Conservation (phyloP, 768 basidiomycete genomes). For the Cystofilobasidium macerans region DNA sequence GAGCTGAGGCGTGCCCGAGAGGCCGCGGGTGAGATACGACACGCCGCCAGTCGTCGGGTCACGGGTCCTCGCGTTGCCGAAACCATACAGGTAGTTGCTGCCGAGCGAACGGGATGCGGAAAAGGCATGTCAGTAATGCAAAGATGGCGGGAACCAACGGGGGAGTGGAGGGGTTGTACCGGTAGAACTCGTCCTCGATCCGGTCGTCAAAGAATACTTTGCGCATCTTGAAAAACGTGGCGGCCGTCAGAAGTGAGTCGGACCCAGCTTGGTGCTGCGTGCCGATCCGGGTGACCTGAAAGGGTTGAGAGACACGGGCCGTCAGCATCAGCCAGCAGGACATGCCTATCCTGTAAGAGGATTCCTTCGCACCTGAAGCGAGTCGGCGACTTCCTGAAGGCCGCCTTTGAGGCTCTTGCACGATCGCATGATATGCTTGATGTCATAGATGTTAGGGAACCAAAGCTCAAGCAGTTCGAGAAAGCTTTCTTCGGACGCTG, state of each 20-base stretch:
- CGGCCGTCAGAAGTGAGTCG: slow-evolving; percentile 86
- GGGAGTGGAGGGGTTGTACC: slow-evolving; percentile 28
- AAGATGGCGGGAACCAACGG: not conserved
- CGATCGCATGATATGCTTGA: slow-evolving; percentile 88
- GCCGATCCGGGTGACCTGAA: slow-evolving; percentile 81
- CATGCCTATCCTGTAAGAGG: too few species aligned
- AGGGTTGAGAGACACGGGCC: too few species aligned
- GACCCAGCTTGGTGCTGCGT: slow-evolving; percentile 91
- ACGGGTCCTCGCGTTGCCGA: slow-evolving; percentile 23
- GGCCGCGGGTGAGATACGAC: not conserved
- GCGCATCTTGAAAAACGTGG: slow-evolving; percentile 93
- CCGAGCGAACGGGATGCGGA: too few species aligned
- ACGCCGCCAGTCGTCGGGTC: not conserved
- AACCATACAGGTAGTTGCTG: slow-evolving; percentile 31
- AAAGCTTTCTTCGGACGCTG: slow-evolving; percentile 77
- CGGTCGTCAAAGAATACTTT: slow-evolving; percentile 79
- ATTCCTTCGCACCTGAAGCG: slow-evolving; percentile 62
- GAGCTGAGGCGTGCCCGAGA: not conserved
- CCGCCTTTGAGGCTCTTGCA: slow-evolving; percentile 75
- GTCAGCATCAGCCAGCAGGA: too few species aligned
- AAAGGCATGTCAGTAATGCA: not conserved
- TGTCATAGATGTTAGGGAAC: slow-evolving; percentile 96
- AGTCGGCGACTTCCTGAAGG: slow-evolving; percentile 89
- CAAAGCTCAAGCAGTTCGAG: slow-evolving; percentile 75
- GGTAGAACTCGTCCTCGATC: slow-evolving; percentile 57